These are phyloP conservation scores for Naematelia aurantialba DNA, from an alignment of 768 basidiomycete species.

Conservation along the genomic window DNA sequence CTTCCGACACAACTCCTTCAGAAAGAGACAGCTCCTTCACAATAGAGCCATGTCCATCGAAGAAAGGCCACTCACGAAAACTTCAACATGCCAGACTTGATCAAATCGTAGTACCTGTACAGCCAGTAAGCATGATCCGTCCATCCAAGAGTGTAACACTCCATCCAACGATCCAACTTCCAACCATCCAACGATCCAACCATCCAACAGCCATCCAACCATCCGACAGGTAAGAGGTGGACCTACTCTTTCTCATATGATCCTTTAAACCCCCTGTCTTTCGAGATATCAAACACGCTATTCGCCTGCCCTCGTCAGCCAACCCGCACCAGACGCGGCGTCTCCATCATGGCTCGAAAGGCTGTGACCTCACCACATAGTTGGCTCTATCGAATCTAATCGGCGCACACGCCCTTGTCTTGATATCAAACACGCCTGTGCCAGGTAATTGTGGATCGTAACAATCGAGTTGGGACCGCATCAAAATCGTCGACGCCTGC, in stretches of 20 bases:
- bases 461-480: conserved; percentile 95
- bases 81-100: conserved; percentile 90
- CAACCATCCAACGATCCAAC: too few relatives aligned
- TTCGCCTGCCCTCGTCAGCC: conserved; percentile 58
- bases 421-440: conserved; percentile 90
- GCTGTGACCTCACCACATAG: conserved; percentile 57
- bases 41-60: too few relatives aligned
- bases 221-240: too few relatives aligned
- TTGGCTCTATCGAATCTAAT: conserved; percentile 83
- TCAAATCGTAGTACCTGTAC: conserved; percentile 73
- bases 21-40: too few relatives aligned
- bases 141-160: too few relatives aligned
- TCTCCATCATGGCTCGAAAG: conserved; percentile 53
- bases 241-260: conserved; percentile 78
- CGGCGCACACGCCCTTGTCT: conserved; percentile 81
- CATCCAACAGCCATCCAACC: too few relatives aligned
- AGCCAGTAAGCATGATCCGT: too few relatives aligned
- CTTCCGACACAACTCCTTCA: too few relatives aligned
- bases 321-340: conserved; percentile 1
- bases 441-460: conserved; percentile 75
- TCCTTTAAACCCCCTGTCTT: conserved; percentile 61
- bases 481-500: conserved; percentile 60
- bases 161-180: too few relatives aligned
- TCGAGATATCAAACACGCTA: conserved; percentile 70
- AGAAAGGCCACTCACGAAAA: conserved; percentile 60